Evolutionary conservation across 495 filamentous ascomycete genomes (phyloP), one percentile per base, ranked within the genome.

Genomic region (Penicillium malachiteum): DNA sequence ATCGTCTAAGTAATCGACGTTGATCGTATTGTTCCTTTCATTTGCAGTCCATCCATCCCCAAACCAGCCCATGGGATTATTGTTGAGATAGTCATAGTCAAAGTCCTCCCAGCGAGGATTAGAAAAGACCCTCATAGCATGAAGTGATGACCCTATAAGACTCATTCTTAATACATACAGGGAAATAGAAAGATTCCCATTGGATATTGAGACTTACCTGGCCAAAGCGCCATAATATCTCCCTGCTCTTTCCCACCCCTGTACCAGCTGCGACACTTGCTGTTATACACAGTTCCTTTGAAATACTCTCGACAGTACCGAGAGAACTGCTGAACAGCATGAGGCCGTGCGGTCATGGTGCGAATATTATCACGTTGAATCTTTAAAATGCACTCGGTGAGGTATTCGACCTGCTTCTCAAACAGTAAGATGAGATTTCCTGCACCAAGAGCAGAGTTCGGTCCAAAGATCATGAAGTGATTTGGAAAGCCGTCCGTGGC

Each of bases 401-500:
- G 75, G 55, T 84, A 84, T 45, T 83, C 80, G 9, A 77, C 69
- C 16, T 71, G 65, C 30, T 66, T 73, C 53, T 84, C 82, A 7
- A 80, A 68, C 32, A 77, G 53, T 26, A 76, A 58, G 21, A 77
- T 64, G 12, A 78, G 54, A 16, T 74, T 78, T 7, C 78, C 78
- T 45, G 78, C 78, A 1, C 73, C 79, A 8, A 81, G 61, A 1
- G 72, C 70, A 9, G 75, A 67, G 48, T 81, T 81, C 6, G 74
- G 74, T 1, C 77, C 76, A 11, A 80, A 59, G 42, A 73, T 70
- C 35, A 82, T 77, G 64, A 86, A 87, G 59, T 84, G 84, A 55
- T 88, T 89, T 3, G 86, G 86, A 61, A 88, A 89, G 0, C 74
- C 78, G 48, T 85, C 78, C 2, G 83, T 74, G 5, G 84, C 81